phyloP scores from a whole-genome alignment of 2,329 filamentous ascomycete species.

The Ascocoryne sarcoides region DNA sequence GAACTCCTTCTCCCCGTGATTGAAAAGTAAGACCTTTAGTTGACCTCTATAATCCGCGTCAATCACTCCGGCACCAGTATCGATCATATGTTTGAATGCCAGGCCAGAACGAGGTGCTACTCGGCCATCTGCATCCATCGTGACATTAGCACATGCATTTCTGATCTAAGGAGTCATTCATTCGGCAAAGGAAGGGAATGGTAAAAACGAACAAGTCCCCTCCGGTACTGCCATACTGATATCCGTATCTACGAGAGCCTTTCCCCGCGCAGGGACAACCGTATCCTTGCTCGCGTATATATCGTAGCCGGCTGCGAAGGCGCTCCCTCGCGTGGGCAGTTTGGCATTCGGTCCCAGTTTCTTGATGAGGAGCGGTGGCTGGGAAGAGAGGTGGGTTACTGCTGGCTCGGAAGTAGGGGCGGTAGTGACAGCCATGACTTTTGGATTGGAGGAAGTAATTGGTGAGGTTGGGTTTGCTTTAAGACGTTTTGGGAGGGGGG shows the following conservation, averaged over 20 bases:
- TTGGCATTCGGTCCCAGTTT: conserved; percentile 73
- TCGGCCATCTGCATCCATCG: conserved; percentile 65
- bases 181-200: too few relatives aligned
- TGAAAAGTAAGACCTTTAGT: conserved; percentile 92
- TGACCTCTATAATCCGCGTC: conserved; percentile 94
- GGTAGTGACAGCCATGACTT: conserved; percentile 11
- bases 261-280: conserved; percentile 70
- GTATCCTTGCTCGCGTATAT: conserved; percentile 72
- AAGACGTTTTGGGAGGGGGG: conserved; percentile 25
- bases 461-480: conserved; percentile 18
- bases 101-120: conserved; percentile 87
- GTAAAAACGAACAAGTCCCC: conserved; percentile 60
- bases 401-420: too few relatives aligned
- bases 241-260: conserved; percentile 82
- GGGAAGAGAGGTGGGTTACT: conserved; percentile 12
- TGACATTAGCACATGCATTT: background rate
- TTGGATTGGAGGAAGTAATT: conserved; percentile 5
- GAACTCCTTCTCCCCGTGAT: conserved; percentile 78
- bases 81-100: conserved; percentile 89
- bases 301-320: conserved; percentile 89
- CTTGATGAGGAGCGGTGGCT: conserved; percentile 50
- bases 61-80: conserved; percentile 92
- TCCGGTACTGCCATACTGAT: conserved; percentile 84
- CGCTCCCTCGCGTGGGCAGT: conserved; percentile 79
- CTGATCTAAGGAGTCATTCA: background rate